These are phyloP conservation scores for Aspergillus sp. DNA, from an alignment of 2,329 filamentous ascomycete species.

Conservation along the genomic window DNA sequence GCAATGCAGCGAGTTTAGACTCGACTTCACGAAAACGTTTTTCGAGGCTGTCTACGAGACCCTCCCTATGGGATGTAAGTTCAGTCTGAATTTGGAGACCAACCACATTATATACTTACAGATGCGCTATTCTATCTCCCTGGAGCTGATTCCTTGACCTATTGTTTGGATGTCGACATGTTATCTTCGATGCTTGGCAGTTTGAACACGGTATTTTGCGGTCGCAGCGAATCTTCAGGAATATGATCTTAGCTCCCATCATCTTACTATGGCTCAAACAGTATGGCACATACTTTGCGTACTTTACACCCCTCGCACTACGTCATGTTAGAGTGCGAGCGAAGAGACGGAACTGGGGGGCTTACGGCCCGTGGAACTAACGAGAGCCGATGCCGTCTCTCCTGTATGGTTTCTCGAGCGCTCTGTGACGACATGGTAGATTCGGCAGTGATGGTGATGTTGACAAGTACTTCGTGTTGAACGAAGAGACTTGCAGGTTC, in stretches of 20 bases:
- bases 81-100: too few relatives aligned
- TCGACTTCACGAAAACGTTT: not conserved
- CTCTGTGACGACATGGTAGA: not conserved
- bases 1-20: not conserved
- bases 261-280: not conserved
- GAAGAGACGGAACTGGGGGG: not conserved
- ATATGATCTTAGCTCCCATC: not conserved
- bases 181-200: constrained; percentile 3
- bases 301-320: constrained; percentile 11
- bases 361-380: constrained; percentile 3
- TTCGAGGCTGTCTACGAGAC: constrained; percentile 4
- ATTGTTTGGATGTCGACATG: constrained; percentile 6
- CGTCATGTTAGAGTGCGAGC: not conserved
- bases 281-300: constrained; percentile 4
- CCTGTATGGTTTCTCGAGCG: constrained; percentile 6
- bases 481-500: too few relatives aligned
- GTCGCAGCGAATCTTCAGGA: constrained; percentile 3
- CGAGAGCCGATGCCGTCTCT: not conserved
- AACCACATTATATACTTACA: not conserved
- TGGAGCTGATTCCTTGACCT: not conserved
- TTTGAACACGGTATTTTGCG: constrained; percentile 8
- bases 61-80: not conserved
- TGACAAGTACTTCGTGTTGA: not conserved
- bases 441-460: not conserved
- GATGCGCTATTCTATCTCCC: constrained; percentile 2